Evolutionary conservation across 768 basidiomycete species (phyloP).

Genomic region (Pisolithus microcarpus): DNA sequence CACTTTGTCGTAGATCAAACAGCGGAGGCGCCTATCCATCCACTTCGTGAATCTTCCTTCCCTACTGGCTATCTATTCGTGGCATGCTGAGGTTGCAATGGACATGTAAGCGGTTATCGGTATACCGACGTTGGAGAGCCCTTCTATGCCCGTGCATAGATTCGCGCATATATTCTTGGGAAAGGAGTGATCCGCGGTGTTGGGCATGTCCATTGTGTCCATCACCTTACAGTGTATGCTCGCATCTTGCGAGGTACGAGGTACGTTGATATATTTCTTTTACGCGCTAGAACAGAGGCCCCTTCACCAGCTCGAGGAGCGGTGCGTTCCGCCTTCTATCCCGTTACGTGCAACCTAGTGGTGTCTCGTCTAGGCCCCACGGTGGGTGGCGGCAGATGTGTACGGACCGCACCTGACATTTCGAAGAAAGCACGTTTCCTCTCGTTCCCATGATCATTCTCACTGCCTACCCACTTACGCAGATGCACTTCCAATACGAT

Average conservation of each 20-base stretch:
- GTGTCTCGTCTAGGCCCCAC: conserved; percentile 40
- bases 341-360: conserved; percentile 4
- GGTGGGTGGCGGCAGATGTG: conserved; percentile 77
- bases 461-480: conserved; percentile 6
- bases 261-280: conserved; percentile 28
- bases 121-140: neutral
- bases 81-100: conserved; percentile 36
- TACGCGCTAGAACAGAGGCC: neutral
- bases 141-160: conserved; percentile 36
- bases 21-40: conserved; percentile 67
- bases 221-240: conserved; percentile 90
- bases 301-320: conserved; percentile 45
- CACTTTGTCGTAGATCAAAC: conserved; percentile 69
- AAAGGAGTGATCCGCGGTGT: conserved; percentile 84
- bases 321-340: conserved; percentile 36
- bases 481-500: conserved; percentile 80
- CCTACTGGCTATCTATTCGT: neutral
- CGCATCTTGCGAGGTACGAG: conserved; percentile 82
- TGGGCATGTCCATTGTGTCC: conserved; percentile 75
- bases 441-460: neutral
- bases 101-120: conserved; percentile 49
- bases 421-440: conserved; percentile 72
- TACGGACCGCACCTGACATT: conserved; percentile 69
- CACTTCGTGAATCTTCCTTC: conserved; percentile 40
- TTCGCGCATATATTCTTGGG: conserved; percentile 85